Evolutionary conservation across 1,284 basidiomycete species (phyloP).

Genomic region (Coniferiporia weirii): DNA sequence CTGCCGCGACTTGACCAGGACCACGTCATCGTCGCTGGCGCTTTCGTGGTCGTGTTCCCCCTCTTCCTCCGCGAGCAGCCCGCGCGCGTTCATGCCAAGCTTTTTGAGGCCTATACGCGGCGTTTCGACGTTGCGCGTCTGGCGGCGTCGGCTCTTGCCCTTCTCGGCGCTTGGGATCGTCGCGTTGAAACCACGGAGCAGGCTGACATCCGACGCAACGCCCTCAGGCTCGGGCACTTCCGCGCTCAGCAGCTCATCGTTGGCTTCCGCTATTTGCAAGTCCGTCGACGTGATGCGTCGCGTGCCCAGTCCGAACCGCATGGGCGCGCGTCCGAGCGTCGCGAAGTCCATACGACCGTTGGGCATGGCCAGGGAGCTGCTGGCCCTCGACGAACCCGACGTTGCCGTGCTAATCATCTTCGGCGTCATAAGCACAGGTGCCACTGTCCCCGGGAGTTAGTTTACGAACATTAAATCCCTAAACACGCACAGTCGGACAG

Average conservation of each 20-base stretch:
- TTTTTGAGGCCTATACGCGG: conserved; percentile 75
- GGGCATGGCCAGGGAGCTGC: conserved; percentile 35
- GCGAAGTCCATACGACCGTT: conserved; percentile 58
- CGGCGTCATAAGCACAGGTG: conserved; percentile 87
- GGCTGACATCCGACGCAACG: conserved; percentile 60
- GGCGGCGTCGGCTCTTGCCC: conserved; percentile 66
- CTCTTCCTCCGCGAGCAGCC: conserved; percentile 62
- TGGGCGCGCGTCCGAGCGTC: conserved; percentile 65
- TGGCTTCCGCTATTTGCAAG: conserved; percentile 78
- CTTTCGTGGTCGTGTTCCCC: conserved; percentile 53
- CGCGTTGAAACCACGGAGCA: conserved; percentile 85
- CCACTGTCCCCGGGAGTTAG: conserved; percentile 48
- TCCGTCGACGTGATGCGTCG: conserved; percentile 75
- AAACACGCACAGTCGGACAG: conserved; percentile 60
- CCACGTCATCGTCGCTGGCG: conserved; percentile 59
- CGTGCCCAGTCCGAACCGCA: conserved; percentile 58
- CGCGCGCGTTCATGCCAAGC: conserved; percentile 72
- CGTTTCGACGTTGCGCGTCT: conserved; percentile 76
- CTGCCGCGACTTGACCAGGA: conserved; percentile 37
- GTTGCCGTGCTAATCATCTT: conserved; percentile 67
- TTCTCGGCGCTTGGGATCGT: conserved; percentile 85
- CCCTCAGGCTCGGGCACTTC: conserved; percentile 68
- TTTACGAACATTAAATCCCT: not conserved
- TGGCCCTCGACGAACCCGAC: conserved; percentile 51
- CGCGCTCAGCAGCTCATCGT: conserved; percentile 67